Evolutionary conservation across 1,284 basidiomycete species (phyloP).

Genomic region (Limonomyces culmigenus): DNA sequence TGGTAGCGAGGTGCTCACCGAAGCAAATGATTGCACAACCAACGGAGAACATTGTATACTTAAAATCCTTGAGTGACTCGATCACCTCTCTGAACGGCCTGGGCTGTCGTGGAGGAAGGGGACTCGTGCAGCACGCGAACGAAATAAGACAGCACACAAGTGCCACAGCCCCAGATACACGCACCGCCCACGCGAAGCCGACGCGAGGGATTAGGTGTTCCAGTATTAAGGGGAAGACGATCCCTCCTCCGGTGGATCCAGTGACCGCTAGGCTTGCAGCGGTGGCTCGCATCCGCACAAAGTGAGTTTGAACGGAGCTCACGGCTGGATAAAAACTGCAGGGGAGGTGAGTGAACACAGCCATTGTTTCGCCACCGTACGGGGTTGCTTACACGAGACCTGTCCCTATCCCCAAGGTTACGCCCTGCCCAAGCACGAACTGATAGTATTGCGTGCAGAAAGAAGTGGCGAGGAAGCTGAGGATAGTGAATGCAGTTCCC

Average conservation of each 20-base stretch:
- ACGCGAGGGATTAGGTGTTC: no score
- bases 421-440: constrained; percentile 1
- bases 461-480: constrained; percentile 1
- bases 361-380: background rate
- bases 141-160: background rate
- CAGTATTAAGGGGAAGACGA: background rate
- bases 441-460: constrained; percentile 3
- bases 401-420: constrained; percentile 1
- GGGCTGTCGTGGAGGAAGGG: no score
- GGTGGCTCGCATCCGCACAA: background rate
- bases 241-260: constrained; percentile 1
- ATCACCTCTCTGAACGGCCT: no score
- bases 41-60: no score
- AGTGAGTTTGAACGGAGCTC: constrained; percentile 1
- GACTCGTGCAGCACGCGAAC: background rate
- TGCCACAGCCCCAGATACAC: no score
- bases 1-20: constrained; percentile 8
- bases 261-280: background rate
- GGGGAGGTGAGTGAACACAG: background rate
- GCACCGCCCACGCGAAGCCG: background rate
- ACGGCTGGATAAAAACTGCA: constrained; percentile 1
- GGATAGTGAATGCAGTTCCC: background rate
- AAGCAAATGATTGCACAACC: constrained; percentile 9
- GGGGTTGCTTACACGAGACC: constrained; percentile 1
- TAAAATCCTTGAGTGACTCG: no score